phyloP scores from a whole-genome alignment of 306 rosid genomes.

The Hippophae gyantsensis region DNA sequence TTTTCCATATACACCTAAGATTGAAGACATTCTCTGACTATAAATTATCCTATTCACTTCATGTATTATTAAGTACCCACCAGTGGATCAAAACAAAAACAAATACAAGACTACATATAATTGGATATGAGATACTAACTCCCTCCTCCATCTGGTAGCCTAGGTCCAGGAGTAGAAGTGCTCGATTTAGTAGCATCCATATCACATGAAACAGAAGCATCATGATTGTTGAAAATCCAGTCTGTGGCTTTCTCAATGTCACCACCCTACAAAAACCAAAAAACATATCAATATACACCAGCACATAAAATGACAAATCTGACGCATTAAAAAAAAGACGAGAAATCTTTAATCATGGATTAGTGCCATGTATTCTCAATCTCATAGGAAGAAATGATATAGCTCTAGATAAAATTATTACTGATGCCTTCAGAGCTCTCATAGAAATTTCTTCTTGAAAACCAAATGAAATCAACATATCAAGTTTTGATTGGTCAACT shows the following conservation, averaged over 20 bases:
- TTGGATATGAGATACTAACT: conserved; percentile 47
- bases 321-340: too few species aligned
- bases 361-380: neutral
- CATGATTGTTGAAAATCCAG: conserved; percentile 90
- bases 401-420: conserved; percentile 13
- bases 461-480: conserved; percentile 76
- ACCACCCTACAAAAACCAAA: conserved; percentile 46
- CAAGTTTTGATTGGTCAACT: conserved; percentile 75
- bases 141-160: conserved; percentile 86
- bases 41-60: neutral
- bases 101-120: neutral
- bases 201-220: conserved; percentile 45
- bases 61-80: neutral
- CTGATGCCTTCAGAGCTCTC: conserved; percentile 80
- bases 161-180: conserved; percentile 27
- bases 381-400: neutral
- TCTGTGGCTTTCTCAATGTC: conserved; percentile 97
- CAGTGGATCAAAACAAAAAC: neutral
- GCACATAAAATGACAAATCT: neutral
- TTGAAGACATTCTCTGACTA: too few species aligned
- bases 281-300: neutral
- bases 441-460: conserved; percentile 76
- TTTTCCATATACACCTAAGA: too few species aligned
- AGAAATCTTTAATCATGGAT: too few species aligned
- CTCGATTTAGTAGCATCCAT: conserved; percentile 60